These are phyloP conservation scores for Cephaloascus albidus DNA, from an alignment of 805 yeast species.

Conservation along the genomic window DNA sequence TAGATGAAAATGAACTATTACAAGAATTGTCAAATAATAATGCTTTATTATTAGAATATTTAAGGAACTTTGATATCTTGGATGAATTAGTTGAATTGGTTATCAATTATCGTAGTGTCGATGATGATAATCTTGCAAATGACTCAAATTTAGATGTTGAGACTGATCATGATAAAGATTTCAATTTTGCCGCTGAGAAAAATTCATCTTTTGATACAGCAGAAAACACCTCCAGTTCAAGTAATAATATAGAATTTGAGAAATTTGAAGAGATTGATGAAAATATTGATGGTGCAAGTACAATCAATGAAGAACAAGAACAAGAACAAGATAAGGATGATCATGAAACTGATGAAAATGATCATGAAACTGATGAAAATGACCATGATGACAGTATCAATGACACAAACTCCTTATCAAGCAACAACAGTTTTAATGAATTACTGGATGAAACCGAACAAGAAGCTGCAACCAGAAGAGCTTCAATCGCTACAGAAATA, in stretches of 20 bases:
- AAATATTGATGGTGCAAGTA: background rate
- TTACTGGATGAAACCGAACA: constrained; percentile 1
- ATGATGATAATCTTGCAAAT: constrained; percentile 2
- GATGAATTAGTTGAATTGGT: constrained; percentile 27
- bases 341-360: constrained; percentile 1
- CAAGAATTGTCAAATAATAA: constrained; percentile 33
- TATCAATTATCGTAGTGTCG: constrained; percentile 17
- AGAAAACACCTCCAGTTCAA: background rate
- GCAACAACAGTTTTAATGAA: constrained; percentile 1
- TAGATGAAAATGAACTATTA: constrained; percentile 32
- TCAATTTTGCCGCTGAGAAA: background rate
- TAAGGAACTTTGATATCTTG: constrained; percentile 26
- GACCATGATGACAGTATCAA: background rate
- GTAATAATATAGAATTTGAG: no score
- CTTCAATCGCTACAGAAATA: background rate
- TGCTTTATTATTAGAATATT: constrained; percentile 29
- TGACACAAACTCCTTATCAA: background rate
- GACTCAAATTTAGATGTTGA: background rate
- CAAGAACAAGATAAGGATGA: background rate
- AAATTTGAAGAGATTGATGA: background rate
- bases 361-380: constrained; percentile 2
- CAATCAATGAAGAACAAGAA: background rate
- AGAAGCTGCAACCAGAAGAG: background rate
- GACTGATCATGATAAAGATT: background rate
- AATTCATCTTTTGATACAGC: background rate